Conservation (phyloP, 2,329 filamentous ascomycete genomes). For the Pseudodiploospora longispora region DNA sequence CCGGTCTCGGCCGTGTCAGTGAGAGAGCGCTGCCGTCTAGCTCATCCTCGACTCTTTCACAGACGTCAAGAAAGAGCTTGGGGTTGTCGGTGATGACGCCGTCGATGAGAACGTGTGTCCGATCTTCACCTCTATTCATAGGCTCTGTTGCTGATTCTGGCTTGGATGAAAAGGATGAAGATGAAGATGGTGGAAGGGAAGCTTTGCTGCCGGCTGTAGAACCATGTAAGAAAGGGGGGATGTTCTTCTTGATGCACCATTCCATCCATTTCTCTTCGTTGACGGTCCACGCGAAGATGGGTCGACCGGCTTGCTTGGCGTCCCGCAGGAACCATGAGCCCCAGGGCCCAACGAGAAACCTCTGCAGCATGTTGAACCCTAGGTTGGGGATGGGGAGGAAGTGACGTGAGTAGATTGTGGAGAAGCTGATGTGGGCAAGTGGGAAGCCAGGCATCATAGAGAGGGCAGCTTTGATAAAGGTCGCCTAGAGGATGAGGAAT, state of each 20-base stretch:
- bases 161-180: neutral
- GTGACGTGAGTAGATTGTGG: slow-evolving; percentile 57
- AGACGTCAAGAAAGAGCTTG: slow-evolving; percentile 55
- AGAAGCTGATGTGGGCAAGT: slow-evolving; percentile 61
- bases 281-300: slow-evolving; percentile 78
- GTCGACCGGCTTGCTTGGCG: slow-evolving; percentile 39
- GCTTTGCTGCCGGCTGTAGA: slow-evolving; percentile 17
- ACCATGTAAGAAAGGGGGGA: slow-evolving; percentile 15
- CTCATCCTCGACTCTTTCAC: slow-evolving; percentile 31
- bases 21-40: slow-evolving; percentile 15
- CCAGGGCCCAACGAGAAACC: slow-evolving; percentile 57
- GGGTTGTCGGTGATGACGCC: slow-evolving; percentile 85
- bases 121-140: neutral
- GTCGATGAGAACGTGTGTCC: slow-evolving; percentile 42
- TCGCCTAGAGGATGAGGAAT: slow-evolving; percentile 34
- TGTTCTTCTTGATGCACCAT: slow-evolving; percentile 55
- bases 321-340: slow-evolving; percentile 60
- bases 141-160: neutral
- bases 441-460: slow-evolving; percentile 55
- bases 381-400: slow-evolving; percentile 60
- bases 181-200: neutral
- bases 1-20: too few relatives aligned
- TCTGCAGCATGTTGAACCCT: slow-evolving; percentile 70
- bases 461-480: slow-evolving; percentile 58
- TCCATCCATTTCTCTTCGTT: slow-evolving; percentile 73